phyloP scores from a whole-genome alignment of 345 rosid species.

The Salix dunnii region DNA sequence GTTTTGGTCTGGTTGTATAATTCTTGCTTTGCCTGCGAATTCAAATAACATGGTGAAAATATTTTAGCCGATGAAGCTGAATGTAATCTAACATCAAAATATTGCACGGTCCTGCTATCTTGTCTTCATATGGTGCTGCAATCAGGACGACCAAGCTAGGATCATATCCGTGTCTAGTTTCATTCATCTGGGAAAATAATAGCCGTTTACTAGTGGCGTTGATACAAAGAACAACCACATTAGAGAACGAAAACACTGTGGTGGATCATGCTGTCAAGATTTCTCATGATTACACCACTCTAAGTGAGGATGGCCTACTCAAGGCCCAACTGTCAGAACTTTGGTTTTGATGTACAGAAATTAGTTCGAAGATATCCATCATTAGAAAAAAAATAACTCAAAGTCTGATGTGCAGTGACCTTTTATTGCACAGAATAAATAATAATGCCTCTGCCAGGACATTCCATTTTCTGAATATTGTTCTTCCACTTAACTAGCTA shows the following conservation, averaged over 20 bases:
- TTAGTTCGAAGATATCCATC: no score
- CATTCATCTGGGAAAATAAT: neutral
- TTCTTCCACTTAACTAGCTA: no score
- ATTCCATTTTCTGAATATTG: no score
- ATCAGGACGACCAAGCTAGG: neutral
- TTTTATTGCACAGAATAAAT: no score
- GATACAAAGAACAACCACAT: neutral
- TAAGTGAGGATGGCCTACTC: no score
- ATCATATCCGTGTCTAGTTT: neutral
- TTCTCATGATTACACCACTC: no score
- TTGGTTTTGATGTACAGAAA: no score
- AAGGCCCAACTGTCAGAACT: no score
- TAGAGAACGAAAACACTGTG: neutral
- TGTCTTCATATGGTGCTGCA: neutral
- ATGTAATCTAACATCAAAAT: neutral
- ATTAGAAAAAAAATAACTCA: no score
- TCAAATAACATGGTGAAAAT: slow-evolving; percentile 33
- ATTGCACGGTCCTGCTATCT: neutral
- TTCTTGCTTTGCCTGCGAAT: slow-evolving; percentile 84
- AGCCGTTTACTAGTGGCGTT: neutral
- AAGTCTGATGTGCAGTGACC: no score
- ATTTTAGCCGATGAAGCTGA: neutral
- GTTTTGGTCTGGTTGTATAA: slow-evolving; percentile 49
- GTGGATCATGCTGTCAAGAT: neutral
- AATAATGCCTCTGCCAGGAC: no score